These are phyloP conservation scores for Pseudocercospora fuligena DNA, from an alignment of 2,329 filamentous ascomycete species.

Conservation along the genomic window DNA sequence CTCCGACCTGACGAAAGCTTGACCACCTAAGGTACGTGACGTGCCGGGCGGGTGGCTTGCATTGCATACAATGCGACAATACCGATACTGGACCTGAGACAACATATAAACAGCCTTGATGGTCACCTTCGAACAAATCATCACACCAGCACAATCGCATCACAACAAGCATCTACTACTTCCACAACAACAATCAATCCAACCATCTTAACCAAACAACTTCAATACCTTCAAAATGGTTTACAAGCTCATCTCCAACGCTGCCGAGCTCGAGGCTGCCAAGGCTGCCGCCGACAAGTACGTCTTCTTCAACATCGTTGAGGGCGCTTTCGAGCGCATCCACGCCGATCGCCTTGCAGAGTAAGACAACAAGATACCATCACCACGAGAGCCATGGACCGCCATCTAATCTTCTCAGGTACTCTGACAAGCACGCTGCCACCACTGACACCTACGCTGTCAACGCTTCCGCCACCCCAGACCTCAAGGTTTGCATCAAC, in stretches of 20 bases:
- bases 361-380: background rate
- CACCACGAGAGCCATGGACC: background rate
- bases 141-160: background rate
- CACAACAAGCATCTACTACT: background rate
- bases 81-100: background rate
- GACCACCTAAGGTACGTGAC: conserved; percentile 4
- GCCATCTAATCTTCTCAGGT: background rate
- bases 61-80: background rate
- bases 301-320: conserved; percentile 9
- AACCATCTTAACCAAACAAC: background rate
- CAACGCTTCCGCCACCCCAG: background rate
- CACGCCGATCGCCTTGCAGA: conserved; percentile 6
- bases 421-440: conserved; percentile 2
- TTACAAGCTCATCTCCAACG: conserved; percentile 9
- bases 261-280: conserved; percentile 5
- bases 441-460: conserved; percentile 6
- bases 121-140: background rate
- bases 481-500: background rate
- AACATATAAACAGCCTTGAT: conserved; percentile 1
- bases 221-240: background rate
- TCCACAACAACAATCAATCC: background rate
- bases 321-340: conserved; percentile 3
- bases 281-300: conserved; percentile 6
- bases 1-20: conserved; percentile 6
- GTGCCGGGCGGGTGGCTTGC: background rate